Conservation (phyloP, 176 grass and related monocot genomes). For the Bolboschoenus planiculmis region DNA sequence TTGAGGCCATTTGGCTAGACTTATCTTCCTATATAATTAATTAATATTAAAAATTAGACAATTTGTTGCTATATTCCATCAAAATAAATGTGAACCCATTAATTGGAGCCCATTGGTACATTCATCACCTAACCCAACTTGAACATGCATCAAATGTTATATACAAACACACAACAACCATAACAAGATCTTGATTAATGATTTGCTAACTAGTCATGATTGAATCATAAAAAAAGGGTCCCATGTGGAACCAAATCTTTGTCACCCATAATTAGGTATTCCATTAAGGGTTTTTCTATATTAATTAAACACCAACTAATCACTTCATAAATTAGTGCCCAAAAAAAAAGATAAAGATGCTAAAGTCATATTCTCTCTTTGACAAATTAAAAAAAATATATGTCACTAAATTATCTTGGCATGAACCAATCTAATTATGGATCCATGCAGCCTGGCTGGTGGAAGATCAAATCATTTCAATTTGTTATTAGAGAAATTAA, state of each 20-base stretch:
- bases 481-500: slow-evolving; percentile 11
- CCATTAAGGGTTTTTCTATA: not conserved
- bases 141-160: not conserved
- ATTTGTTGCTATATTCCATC: not conserved
- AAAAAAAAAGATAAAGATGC: not conserved
- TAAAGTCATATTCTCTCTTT: not conserved
- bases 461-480: slow-evolving; percentile 19
- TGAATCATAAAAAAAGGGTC: not conserved
- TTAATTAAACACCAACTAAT: slow-evolving; percentile 18
- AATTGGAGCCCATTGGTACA: not conserved
- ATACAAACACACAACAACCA: not conserved
- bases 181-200: slow-evolving; percentile 4
- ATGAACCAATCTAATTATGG: slow-evolving; percentile 18
- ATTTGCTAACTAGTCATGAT: slow-evolving; percentile 10
- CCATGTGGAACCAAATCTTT: slow-evolving; percentile 6
- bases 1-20: not conserved
- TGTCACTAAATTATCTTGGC: not conserved
- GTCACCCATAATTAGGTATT: slow-evolving; percentile 7
- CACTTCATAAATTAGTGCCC: slow-evolving; percentile 13
- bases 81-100: not conserved
- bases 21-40: not conserved
- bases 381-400: not conserved
- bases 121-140: no score
- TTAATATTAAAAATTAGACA: not conserved
- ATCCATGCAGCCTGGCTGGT: slow-evolving; percentile 15